Conservation (phyloP, 2,329 filamentous ascomycete species). For the Claviceps citrina region DNA sequence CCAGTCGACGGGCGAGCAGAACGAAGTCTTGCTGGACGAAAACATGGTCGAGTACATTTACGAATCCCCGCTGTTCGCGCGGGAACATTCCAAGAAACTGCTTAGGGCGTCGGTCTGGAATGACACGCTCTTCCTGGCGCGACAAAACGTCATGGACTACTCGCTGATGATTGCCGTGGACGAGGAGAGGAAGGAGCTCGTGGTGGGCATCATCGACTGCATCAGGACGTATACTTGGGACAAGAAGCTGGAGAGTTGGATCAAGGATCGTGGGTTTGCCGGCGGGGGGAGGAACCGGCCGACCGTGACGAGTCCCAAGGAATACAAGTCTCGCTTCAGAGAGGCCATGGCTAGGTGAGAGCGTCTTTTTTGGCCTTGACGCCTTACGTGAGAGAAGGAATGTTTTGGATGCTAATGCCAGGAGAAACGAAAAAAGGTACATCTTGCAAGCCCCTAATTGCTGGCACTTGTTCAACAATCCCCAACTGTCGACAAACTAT, state of each 20-base stretch:
- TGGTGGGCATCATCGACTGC: constrained; percentile 96
- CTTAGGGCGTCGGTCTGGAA: constrained; percentile 90
- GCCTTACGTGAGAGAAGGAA: background rate
- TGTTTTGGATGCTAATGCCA: background rate
- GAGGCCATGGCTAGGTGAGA: constrained; percentile 86
- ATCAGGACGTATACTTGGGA: constrained; percentile 99
- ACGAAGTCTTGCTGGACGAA: constrained; percentile 91
- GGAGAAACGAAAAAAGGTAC: constrained; percentile 36
- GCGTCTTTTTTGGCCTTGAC: background rate
- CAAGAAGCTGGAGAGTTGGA: constrained; percentile 99
- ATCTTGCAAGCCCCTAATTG: constrained; percentile 61
- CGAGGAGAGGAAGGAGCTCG: constrained; percentile 73
- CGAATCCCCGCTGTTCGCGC: constrained; percentile 84
- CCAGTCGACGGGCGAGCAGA: constrained; percentile 83
- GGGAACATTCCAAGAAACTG: constrained; percentile 91
- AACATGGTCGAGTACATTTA: constrained; percentile 99
- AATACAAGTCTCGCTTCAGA: constrained; percentile 90
- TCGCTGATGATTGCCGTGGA: constrained; percentile 97
- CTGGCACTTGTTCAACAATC: constrained; percentile 52
- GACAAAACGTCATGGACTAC: constrained; percentile 98
- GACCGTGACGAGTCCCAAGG: constrained; percentile 91
- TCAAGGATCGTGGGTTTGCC: constrained; percentile 85
- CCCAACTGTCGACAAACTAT: constrained; percentile 22
- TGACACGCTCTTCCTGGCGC: constrained; percentile 84
- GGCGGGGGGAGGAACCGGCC: constrained; percentile 66